phyloP scores from a whole-genome alignment of 2,329 filamentous ascomycete species.

The Cordyceps javanica region DNA sequence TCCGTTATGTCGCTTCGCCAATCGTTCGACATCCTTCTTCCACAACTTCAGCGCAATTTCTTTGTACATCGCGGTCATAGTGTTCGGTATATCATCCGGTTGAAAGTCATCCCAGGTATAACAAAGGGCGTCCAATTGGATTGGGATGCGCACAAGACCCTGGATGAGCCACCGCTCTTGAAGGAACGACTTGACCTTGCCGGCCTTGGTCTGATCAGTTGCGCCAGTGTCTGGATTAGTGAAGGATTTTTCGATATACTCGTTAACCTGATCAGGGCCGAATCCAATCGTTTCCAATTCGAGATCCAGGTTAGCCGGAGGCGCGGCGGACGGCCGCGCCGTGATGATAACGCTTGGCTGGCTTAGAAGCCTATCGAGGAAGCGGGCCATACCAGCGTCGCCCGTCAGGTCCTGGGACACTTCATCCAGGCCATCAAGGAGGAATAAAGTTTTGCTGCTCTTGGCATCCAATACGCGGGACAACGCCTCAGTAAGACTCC shows the following conservation, averaged over 20 bases:
- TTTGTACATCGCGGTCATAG: conserved; percentile 32
- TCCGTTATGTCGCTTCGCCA: too few relatives aligned
- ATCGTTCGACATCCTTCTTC: conserved; percentile 33
- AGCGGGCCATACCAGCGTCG: background rate
- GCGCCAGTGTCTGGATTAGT: too few relatives aligned
- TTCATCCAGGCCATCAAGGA: conserved; percentile 41
- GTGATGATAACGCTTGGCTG: background rate
- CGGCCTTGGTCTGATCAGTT: too few relatives aligned
- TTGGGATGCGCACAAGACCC: conserved; percentile 35
- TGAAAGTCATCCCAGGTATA: conserved; percentile 26
- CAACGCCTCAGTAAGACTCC: background rate
- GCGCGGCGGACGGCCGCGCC: background rate
- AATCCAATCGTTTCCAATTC: background rate
- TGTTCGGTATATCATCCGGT: conserved; percentile 17
- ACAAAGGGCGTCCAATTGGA: conserved; percentile 39
- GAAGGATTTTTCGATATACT: conserved; percentile 14
- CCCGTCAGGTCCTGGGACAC: conserved; percentile 21
- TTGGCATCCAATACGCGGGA: conserved; percentile 1
- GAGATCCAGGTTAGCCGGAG: background rate
- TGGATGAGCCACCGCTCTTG: conserved; percentile 25
- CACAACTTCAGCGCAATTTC: conserved; percentile 30
- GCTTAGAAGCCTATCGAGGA: background rate
- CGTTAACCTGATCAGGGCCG: background rate
- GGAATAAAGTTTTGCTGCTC: conserved; percentile 27
- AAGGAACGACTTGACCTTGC: conserved; percentile 23